Conservation (phyloP, 164 flowering plant genomes). For the Cinnamomum micranthum region DNA sequence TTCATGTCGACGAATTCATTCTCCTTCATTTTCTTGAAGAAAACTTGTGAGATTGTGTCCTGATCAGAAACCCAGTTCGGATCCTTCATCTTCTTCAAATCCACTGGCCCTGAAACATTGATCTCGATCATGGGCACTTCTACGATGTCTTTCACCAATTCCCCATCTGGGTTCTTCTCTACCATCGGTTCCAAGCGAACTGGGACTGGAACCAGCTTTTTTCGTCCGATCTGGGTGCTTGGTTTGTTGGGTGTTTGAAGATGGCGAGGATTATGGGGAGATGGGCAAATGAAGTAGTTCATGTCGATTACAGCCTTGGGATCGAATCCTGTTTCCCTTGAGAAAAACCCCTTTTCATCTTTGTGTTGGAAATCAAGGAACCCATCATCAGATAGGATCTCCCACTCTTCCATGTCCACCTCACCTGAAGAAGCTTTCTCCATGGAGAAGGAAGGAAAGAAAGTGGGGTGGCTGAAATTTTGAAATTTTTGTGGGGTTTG, state of each 20-base stretch:
- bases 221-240: not conserved
- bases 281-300: conserved; percentile 44
- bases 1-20: conserved; percentile 67
- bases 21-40: conserved; percentile 48
- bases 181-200: conserved; percentile 1
- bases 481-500: not conserved
- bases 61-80: conserved; percentile 28
- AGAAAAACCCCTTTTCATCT: not conserved
- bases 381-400: conserved; percentile 6
- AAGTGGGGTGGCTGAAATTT: not conserved
- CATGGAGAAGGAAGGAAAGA: not conserved
- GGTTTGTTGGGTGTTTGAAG: not conserved
- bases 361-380: not conserved
- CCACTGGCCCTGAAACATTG: not conserved
- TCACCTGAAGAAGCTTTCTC: conserved; percentile 9
- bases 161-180: conserved; percentile 14
- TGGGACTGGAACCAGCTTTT: conserved; percentile 17
- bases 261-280: conserved; percentile 8
- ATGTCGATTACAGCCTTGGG: conserved; percentile 23
- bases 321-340: conserved; percentile 5
- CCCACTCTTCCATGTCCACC: conserved; percentile 14
- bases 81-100: not conserved
- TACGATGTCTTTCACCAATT: conserved; percentile 15
- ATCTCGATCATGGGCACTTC: conserved; percentile 18
- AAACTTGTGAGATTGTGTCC: conserved; percentile 32